phyloP scores from a whole-genome alignment of 2,329 filamentous ascomycete species.

The Aspergillus phoenicis region DNA sequence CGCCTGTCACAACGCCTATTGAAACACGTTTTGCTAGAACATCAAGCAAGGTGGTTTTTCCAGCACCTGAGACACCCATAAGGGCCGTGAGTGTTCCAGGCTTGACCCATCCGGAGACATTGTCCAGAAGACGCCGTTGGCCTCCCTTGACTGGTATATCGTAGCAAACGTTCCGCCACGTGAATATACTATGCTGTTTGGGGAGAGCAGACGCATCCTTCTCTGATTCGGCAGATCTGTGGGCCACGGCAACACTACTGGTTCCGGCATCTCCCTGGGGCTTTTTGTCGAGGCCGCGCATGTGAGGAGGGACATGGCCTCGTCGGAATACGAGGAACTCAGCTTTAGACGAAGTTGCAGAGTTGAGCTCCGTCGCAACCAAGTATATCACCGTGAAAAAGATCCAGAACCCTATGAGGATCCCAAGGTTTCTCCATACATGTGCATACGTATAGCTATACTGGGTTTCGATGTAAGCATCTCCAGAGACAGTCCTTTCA shows the following conservation, averaged over 20 bases:
- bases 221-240: conserved; percentile 17
- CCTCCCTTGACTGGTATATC: conserved; percentile 57
- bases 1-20: conserved; percentile 65
- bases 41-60: conserved; percentile 65
- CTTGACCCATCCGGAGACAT: conserved; percentile 59
- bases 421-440: conserved; percentile 70
- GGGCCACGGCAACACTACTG: conserved; percentile 18
- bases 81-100: conserved; percentile 58
- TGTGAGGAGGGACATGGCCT: conserved; percentile 52
- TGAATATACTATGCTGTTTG: conserved; percentile 45
- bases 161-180: conserved; percentile 60
- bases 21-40: conserved; percentile 60
- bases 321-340: conserved; percentile 70
- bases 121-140: conserved; percentile 55
- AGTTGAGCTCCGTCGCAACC: conserved; percentile 65
- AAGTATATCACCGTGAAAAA: conserved; percentile 68
- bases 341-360: conserved; percentile 62
- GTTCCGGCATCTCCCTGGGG: conserved; percentile 22
- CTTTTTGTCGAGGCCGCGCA: conserved; percentile 29
- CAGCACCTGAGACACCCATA: conserved; percentile 66
- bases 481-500: conserved; percentile 59
- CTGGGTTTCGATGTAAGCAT: conserved; percentile 59
- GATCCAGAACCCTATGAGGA: conserved; percentile 65
- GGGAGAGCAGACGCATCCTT: conserved; percentile 30
- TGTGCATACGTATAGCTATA: conserved; percentile 62